Base-by-base conservation (phyloP, 1,139 yeast species). In the Sugiyamaella japonica region DNA sequence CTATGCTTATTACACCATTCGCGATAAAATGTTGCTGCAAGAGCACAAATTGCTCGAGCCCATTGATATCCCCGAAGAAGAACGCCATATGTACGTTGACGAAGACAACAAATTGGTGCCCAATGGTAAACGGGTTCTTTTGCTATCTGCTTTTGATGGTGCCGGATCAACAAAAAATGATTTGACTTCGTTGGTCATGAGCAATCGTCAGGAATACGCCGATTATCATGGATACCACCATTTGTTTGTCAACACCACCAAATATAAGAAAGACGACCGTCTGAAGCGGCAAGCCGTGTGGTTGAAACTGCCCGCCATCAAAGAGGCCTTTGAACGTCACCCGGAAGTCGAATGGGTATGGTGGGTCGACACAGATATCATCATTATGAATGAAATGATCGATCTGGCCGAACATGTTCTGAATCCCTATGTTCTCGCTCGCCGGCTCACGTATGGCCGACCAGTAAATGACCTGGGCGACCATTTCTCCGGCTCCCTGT, bases 341-440 rank as follows among this genome's bases (percentile, higher is more conserved):
- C 72, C 72, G n/a, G 63, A 63, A 1, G 70, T 63, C 16, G 70
- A 70, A 41, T 70, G 73, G 73, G 58, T 70, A 38, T 68, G 71
- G 69, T 70, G 72, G 72, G 57, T 70, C 20, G 73, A 70, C 46
- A 56, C 63, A 3, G 73, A 70, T 56, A 60, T 65, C 17, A 52
- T 70, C 34, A 68, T 70, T 48, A 66, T 67, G 66, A 67, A 70
- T 53, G 64, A 65, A n/a, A 53, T 55, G 15, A 39, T 65, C 10
- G 66, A 69, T 40, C 57, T 72, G 20, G 70, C 69, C n/a, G 58
- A 59, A 17, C 69, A 66, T 47, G 37, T 72, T 20, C 60, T 72
- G 16, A 59, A 66, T 40, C 70, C 68, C 7, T 52, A 61, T 4
- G 68, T 62, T 3, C 54, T 71, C 25, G 50, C 48, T 13, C 57